Base-by-base conservation (phyloP, 2,329 filamentous ascomycete genomes). In the Laburnicola sp. region DNA sequence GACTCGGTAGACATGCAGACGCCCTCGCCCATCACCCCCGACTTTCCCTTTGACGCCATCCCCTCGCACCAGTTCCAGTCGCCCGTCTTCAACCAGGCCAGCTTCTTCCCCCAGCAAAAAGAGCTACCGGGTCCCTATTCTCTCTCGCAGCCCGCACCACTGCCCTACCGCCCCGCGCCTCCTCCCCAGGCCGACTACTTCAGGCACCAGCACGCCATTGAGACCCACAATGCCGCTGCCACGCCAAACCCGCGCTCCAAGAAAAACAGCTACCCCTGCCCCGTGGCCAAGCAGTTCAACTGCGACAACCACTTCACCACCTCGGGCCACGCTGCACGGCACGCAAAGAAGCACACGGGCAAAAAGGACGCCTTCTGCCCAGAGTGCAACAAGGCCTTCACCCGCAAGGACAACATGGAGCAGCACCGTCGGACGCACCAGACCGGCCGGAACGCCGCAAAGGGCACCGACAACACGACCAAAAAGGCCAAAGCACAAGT, bases 361-460 rank as follows among this genome's bases (percentile, higher is more conserved):
- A 88, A 90, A 73, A 92, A 92, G 76, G 85, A 85, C 10, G 86
- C 90, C 22, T 82, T 85, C 28, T 88, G 81, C 64, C 75, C 80
- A 0, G 86, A 86, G 53, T 92, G 88, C 76, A 82, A 84, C 71
- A 91, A 91, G 75, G 88, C 87, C 65, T 92, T 92, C 63, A 91
- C 87, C 8, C 86, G 88, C 57, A 86, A 87, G 62, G 88, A 92
- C 78, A 92, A 92, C 77, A 92, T 92, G 88, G 90, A 91, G 78
- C 88, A 91, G 74, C 88, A 92, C 65, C 80, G 89, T 27, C 83
- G 89, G 63, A 91, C 88, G 0, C 88, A 92, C 70, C 86, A 83
- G 56, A 78, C 74, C 54, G 78, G 77, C 3, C 76, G 78, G 45
- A 75, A 73, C 41, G 67, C 73, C 1, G 52, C 59, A 23, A 74